Evolutionary conservation across 75 land plant species (phyloP).

Genomic region (Chamaecyparis obtusa): DNA sequence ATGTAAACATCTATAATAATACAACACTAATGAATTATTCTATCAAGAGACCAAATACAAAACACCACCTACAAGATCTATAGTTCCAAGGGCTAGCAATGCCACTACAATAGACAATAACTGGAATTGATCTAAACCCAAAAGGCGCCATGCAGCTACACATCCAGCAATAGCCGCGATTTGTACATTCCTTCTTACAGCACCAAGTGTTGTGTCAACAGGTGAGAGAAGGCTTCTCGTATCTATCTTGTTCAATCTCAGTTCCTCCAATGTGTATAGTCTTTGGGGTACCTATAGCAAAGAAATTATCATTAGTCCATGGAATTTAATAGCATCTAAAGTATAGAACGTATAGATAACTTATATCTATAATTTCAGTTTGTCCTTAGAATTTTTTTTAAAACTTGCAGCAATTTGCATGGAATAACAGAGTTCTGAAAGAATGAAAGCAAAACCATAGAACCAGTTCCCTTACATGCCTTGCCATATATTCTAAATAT

Average conservation of each 20-base stretch:
- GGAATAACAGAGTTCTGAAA: background rate
- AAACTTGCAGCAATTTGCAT: background rate
- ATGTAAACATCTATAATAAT: background rate
- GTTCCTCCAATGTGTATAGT: slow-evolving; percentile 34
- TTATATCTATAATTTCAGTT: background rate
- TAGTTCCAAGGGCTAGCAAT: slow-evolving; percentile 28
- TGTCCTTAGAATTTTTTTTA: background rate
- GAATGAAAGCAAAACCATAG: background rate
- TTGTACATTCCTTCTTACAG: slow-evolving; percentile 34
- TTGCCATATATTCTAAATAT: too few relatives aligned
- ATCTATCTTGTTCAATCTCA: slow-evolving; percentile 37
- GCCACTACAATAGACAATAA: slow-evolving; percentile 24
- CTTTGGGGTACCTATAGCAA: slow-evolving; percentile 35
- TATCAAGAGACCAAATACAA: background rate
- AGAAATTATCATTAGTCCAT: background rate
- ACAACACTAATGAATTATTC: background rate
- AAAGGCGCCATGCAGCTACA: slow-evolving; percentile 26
- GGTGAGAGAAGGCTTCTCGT: slow-evolving; percentile 35
- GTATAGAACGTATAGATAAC: background rate
- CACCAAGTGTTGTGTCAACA: slow-evolving; percentile 35
- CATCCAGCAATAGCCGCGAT: slow-evolving; percentile 33
- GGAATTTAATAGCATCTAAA: background rate
- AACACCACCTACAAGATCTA: slow-evolving; percentile 26
- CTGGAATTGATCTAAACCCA: slow-evolving; percentile 31
- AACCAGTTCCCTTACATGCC: too few relatives aligned